Evolutionary conservation across 2,329 filamentous ascomycete genomes (phyloP).

Genomic region (Dactylellina leptospora): DNA sequence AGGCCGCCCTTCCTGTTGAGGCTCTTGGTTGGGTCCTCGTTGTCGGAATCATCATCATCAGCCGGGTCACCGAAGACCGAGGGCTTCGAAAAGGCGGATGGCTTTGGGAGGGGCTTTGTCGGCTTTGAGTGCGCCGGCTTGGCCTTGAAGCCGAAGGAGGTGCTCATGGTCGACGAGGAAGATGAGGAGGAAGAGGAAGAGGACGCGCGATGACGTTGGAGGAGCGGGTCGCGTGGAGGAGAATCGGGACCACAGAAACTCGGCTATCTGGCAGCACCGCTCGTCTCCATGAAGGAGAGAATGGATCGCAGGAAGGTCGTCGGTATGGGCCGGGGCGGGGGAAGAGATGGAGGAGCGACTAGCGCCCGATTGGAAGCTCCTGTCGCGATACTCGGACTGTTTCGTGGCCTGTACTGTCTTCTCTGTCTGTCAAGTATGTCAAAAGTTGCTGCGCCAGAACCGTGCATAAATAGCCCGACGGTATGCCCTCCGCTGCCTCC

Average conservation of each 20-base stretch:
- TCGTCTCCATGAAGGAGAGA: slow-evolving; percentile 8
- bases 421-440: not conserved
- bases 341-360: not conserved
- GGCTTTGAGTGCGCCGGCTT: slow-evolving; percentile 63
- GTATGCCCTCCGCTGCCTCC: slow-evolving; percentile 6
- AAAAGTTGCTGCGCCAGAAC: slow-evolving; percentile 10
- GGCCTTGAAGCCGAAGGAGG: slow-evolving; percentile 67
- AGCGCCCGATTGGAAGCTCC: slow-evolving; percentile 16
- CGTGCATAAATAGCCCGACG: slow-evolving; percentile 39
- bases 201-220: slow-evolving; percentile 16
- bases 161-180: slow-evolving; percentile 65
- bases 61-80: slow-evolving; percentile 65
- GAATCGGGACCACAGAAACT: not conserved
- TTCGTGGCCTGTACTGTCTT: slow-evolving; percentile 33
- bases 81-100: slow-evolving; percentile 61
- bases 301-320: not conserved
- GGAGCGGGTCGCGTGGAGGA: slow-evolving; percentile 21
- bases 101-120: slow-evolving; percentile 69
- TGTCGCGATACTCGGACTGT: slow-evolving; percentile 28
- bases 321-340: not conserved
- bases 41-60: slow-evolving; percentile 62
- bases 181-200: slow-evolving; percentile 61
- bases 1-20: slow-evolving; percentile 59
- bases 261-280: not conserved
- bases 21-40: slow-evolving; percentile 61